A percentile compares a stretch with the other conserved stretches of the same genome.
These are phyloP conservation scores for Aspergillus jensenii DNA, from an alignment of 2,329 filamentous ascomycete species.

Conservation along the genomic window DNA sequence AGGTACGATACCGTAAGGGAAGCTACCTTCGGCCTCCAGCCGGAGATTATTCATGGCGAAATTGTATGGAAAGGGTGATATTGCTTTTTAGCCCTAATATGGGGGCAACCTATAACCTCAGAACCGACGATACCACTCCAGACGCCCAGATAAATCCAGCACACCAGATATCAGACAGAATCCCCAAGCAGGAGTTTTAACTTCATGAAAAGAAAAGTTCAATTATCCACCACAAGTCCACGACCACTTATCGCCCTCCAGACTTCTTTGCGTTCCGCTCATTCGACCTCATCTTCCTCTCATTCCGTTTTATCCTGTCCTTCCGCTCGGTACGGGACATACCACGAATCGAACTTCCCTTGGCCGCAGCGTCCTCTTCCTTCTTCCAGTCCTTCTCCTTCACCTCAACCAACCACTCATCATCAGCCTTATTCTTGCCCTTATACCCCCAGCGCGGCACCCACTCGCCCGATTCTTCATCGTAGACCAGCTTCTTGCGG, in stretches of 20 bases:
- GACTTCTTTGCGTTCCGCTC: constrained; percentile 49
- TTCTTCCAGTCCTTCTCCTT: constrained; percentile 73
- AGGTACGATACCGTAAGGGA: neutral
- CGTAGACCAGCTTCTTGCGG: constrained; percentile 70
- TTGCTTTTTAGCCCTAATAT: constrained; percentile 16
- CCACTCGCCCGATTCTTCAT: constrained; percentile 84
- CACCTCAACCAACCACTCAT: constrained; percentile 90
- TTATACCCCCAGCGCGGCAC: constrained; percentile 94
- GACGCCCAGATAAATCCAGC: constrained; percentile 25
- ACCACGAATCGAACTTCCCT: constrained; percentile 66
- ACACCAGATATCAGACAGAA: constrained; percentile 17
- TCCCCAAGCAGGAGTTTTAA: neutral
- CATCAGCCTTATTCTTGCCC: constrained; percentile 78
- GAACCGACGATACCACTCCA: constrained; percentile 24
- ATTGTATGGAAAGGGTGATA: constrained; percentile 11
- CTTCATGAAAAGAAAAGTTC: neutral
- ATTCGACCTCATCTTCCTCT: constrained; percentile 69
- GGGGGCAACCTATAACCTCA: constrained; percentile 6
- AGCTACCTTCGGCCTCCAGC: neutral
- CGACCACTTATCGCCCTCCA: constrained; percentile 21
- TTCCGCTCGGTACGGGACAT: constrained; percentile 67
- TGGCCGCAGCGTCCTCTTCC: constrained; percentile 56
- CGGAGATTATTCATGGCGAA: neutral
- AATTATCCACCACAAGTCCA: constrained; percentile 8
- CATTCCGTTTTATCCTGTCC: constrained; percentile 62